Evolutionary conservation across 768 basidiomycete species (phyloP), one percentile per base, ranked within the genome.

Genomic region (Lactarius sp.): DNA sequence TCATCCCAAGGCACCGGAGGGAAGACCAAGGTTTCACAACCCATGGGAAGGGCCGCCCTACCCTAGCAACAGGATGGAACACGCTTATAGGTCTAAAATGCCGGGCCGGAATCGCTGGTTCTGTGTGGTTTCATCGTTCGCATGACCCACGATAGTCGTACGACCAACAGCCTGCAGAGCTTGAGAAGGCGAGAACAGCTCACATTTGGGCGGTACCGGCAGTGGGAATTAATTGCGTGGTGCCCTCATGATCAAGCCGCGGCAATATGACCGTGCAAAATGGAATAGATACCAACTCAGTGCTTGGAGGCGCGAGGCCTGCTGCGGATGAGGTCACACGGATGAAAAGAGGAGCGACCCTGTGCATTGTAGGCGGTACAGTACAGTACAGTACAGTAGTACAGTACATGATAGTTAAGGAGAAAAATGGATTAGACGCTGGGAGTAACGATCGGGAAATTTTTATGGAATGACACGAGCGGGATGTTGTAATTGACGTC

Each of bases 401-500:
- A 27, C 22, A 54, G 7, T 41, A 27, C 27, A 27, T 27, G 27
- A 27, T 27, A 27, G 27, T 27, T 27, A 27, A 2, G 27, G 27
- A 27, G 2, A 27, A 22, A 55, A 22, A 5, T 16, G 47, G 14
- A n/a, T 52, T 39, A 51, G 39, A 31, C 49, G 49, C 37, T 59
- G 37, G 20, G 1, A 0, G 20, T 42, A 7, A n/a, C 51, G 34
- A 63, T 59, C 44, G 51, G 9, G 51, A 6, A 63, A 53, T 59
- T 3, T n/a, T 59, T 63, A 34, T 36, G 53, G 36, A 27, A 20
- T 36, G 37, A 55, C 27, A 49, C 27, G 33, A 49, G 58, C 47
- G 13, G 31, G n/a, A 59, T 64, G 62, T 42, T 50, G 62, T 50
- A 64, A 64, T 64, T 36, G 52, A 22, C 52, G 46, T 47, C 44